Conservation (phyloP, 192 early-diverging fungal genomes). For the Entophlyctis luteolus region DNA sequence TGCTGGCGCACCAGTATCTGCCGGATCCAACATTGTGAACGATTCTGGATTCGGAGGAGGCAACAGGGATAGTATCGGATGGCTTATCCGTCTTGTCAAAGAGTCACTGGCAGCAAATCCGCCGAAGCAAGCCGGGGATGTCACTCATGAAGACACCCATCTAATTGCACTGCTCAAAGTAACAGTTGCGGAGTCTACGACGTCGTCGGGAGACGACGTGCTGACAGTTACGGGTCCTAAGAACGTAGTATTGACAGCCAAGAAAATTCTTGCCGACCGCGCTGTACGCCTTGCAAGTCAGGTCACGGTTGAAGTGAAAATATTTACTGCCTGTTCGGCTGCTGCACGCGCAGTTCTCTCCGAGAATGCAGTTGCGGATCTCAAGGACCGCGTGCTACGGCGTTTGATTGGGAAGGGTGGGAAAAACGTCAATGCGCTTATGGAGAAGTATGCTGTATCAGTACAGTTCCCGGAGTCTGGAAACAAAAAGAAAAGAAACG, state of each 20-base stretch:
- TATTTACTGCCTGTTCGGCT: slow-evolving; percentile 55
- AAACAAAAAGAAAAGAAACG: slow-evolving; percentile 35
- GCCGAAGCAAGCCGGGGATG: slow-evolving; percentile 6
- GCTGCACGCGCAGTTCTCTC: slow-evolving; percentile 53
- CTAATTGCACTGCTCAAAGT: slow-evolving; percentile 26
- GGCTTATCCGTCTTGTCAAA: slow-evolving; percentile 42
- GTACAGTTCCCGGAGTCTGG: slow-evolving; percentile 58
- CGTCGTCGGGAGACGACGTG: slow-evolving; percentile 25
- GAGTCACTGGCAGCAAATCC: slow-evolving; percentile 32
- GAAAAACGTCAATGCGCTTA: slow-evolving; percentile 73
- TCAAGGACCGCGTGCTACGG: slow-evolving; percentile 35
- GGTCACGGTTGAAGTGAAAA: slow-evolving; percentile 62
- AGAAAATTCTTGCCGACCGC: slow-evolving; percentile 38
- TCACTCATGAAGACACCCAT: slow-evolving; percentile 30
- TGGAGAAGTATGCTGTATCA: slow-evolving; percentile 67
- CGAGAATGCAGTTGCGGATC: slow-evolving; percentile 34
- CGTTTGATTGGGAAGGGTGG: slow-evolving; percentile 85
- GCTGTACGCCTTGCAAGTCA: slow-evolving; percentile 56
- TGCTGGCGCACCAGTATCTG: slow-evolving; percentile 15
- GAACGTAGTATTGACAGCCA: slow-evolving; percentile 42
- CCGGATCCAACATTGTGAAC: slow-evolving; percentile 22
- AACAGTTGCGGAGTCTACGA: slow-evolving; percentile 29
- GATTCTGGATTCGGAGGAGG: not conserved
- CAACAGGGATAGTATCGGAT: slow-evolving; percentile 31
- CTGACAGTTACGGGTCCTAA: slow-evolving; percentile 50